phyloP scores from a whole-genome alignment of 2,329 filamentous ascomycete species.

The Diaporthe velutina region DNA sequence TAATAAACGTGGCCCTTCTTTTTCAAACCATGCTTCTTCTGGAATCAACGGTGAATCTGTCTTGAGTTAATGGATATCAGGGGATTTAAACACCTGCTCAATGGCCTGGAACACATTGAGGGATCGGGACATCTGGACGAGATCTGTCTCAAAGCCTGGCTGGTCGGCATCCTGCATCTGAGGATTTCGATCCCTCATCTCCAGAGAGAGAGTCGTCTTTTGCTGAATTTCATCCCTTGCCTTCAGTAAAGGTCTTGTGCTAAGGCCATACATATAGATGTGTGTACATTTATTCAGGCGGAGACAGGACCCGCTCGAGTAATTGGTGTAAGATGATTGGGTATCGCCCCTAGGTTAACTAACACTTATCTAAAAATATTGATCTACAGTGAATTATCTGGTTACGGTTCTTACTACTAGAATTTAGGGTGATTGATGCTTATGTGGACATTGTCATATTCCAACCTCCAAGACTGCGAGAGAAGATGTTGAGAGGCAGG shows the following conservation, averaged over 20 bases:
- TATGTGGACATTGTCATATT: accelerated
- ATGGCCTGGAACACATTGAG: too few relatives aligned
- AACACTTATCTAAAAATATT: too few relatives aligned
- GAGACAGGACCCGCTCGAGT: neutral
- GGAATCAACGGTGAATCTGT: neutral
- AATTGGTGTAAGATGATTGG: conserved; percentile 26
- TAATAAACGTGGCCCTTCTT: neutral
- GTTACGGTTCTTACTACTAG: neutral
- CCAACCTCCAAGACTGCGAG: neutral
- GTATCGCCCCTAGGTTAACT: too few relatives aligned
- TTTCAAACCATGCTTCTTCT: neutral
- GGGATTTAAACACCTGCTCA: too few relatives aligned
- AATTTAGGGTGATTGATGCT: too few relatives aligned
- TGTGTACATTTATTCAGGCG: neutral
- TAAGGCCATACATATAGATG: neutral
- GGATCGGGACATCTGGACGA: neutral
- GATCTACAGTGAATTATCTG: too few relatives aligned
- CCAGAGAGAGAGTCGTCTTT: too few relatives aligned
- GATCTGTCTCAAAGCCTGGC: neutral
- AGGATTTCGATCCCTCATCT: accelerated
- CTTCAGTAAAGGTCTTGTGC: neutral
- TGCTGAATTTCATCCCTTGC: neutral
- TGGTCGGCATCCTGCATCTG: neutral
- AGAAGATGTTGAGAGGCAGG: neutral
- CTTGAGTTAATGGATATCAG: too few relatives aligned